phyloP scores from a whole-genome alignment of 2,329 filamentous ascomycete genomes.

The Hymenoscyphus scutula region DNA sequence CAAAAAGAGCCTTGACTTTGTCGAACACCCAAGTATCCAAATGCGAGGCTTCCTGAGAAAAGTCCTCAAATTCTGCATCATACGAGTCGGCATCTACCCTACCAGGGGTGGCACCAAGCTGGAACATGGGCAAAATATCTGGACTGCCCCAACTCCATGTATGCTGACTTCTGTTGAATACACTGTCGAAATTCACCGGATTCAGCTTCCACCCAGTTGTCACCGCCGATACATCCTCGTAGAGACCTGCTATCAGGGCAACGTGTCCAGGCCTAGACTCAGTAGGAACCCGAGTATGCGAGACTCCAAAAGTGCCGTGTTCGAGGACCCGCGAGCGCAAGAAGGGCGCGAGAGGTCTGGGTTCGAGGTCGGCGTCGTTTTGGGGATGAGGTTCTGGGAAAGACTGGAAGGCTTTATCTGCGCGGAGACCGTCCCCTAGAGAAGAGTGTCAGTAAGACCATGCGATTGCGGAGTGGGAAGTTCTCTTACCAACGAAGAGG shows the following conservation, averaged over 20 bases:
- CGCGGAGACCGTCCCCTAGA: conserved; percentile 83
- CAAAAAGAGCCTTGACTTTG: conserved; percentile 82
- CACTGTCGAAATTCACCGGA: conserved; percentile 96
- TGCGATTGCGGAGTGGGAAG: background rate
- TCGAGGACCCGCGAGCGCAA: conserved; percentile 84
- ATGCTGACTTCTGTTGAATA: conserved; percentile 94
- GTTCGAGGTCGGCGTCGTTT: conserved; percentile 61
- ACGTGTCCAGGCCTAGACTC: conserved; percentile 96
- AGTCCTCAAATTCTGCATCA: conserved; percentile 82
- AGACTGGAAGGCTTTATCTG: conserved; percentile 95
- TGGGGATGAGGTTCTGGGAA: conserved; percentile 82
- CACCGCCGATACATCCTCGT: conserved; percentile 96
- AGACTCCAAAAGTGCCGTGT: conserved; percentile 94
- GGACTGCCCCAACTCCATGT: conserved; percentile 99
- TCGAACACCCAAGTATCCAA: conserved; percentile 97
- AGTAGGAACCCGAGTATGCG: conserved; percentile 93
- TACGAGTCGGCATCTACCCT: conserved; percentile 87
- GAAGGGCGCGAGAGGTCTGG: conserved; percentile 84
- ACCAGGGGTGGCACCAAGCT: conserved; percentile 84
- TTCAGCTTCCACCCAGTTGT: conserved; percentile 98
- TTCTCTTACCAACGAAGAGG: conserved; percentile 75
- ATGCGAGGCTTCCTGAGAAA: conserved; percentile 74
- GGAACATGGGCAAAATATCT: conserved; percentile 96
- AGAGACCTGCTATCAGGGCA: conserved; percentile 91
- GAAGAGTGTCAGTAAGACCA: conserved; percentile 17